A percentile compares a stretch with the other conserved stretches of the same genome.
phyloP scores from a whole-genome alignment of 805 yeast species.

The Candida montana region DNA sequence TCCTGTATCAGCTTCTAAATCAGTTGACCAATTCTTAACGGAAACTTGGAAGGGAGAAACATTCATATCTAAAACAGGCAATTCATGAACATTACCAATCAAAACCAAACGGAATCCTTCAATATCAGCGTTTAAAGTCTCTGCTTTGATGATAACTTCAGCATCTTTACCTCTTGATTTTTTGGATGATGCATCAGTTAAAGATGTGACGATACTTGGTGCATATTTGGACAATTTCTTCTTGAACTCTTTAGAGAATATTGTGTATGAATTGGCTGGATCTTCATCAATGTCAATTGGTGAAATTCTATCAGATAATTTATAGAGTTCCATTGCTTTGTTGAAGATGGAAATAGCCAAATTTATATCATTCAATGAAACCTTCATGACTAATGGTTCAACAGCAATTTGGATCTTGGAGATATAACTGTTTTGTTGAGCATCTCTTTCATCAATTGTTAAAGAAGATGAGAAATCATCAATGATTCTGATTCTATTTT shows the following conservation, averaged over 20 bases:
- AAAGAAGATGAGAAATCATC: slow-evolving; percentile 85
- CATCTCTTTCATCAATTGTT: slow-evolving; percentile 65
- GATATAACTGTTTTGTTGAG: slow-evolving; percentile 50
- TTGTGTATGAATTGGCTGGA: slow-evolving; percentile 23
- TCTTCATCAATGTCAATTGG: slow-evolving; percentile 10
- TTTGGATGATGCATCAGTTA: slow-evolving; percentile 32
- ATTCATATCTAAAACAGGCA: slow-evolving; percentile 78
- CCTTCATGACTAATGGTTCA: slow-evolving; percentile 75
- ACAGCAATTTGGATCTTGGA: slow-evolving; percentile 65
- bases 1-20: slow-evolving; percentile 61
- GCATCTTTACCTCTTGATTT: slow-evolving; percentile 22
- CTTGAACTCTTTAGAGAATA: slow-evolving; percentile 60
- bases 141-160: slow-evolving; percentile 54
- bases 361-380: slow-evolving; percentile 81
- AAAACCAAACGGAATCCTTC: slow-evolving; percentile 78
- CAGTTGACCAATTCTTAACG: slow-evolving; percentile 84
- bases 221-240: slow-evolving; percentile 58
- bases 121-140: slow-evolving; percentile 56
- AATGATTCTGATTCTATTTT: slow-evolving; percentile 60
- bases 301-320: slow-evolving; percentile 18
- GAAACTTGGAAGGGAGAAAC: slow-evolving; percentile 61
- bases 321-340: slow-evolving; percentile 51
- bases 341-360: slow-evolving; percentile 72
- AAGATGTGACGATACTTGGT: slow-evolving; percentile 54
- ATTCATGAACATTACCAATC: slow-evolving; percentile 86